Evolutionary conservation across 257 asterid genomes (phyloP).

Genomic region (Datura wrightii): DNA sequence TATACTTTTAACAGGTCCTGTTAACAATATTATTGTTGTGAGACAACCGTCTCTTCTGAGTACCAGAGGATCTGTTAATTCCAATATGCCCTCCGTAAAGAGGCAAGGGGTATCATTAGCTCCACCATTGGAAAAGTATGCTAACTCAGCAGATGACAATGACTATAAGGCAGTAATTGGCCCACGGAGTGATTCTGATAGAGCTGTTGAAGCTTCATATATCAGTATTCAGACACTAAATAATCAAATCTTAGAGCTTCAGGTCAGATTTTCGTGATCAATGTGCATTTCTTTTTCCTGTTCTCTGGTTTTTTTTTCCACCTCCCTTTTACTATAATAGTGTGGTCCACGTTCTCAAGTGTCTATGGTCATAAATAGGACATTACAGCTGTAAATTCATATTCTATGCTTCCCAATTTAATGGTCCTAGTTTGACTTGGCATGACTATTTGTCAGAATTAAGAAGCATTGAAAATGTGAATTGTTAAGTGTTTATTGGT

Average conservation of each 20-base stretch:
- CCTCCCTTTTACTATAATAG: not conserved
- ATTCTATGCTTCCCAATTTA: not conserved
- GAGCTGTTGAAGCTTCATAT: slow-evolving; percentile 51
- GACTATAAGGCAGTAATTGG: slow-evolving; percentile 51
- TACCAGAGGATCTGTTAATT: slow-evolving; percentile 46
- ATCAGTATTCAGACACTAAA: slow-evolving; percentile 65
- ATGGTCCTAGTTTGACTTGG: not conserved
- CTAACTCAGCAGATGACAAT: slow-evolving; percentile 59
- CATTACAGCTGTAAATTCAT: not conserved
- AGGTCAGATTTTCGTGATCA: slow-evolving; percentile 50
- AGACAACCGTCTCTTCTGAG: slow-evolving; percentile 56
- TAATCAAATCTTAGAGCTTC: slow-evolving; percentile 76
- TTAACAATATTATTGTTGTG: slow-evolving; percentile 68
- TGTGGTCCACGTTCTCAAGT: not conserved
- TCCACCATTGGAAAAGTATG: slow-evolving; percentile 69
- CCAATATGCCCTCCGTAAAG: slow-evolving; percentile 48
- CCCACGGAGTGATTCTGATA: slow-evolving; percentile 46
- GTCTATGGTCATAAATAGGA: not conserved
- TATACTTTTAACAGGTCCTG: slow-evolving; percentile 62
- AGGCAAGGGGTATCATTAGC: slow-evolving; percentile 55
- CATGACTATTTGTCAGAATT: not conserved
- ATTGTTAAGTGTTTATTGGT: not conserved
- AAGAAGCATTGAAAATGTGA: not conserved
- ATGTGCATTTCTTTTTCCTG: slow-evolving; percentile 24
- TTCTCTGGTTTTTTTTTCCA: not conserved